These are phyloP conservation scores for Zygosaccharomyces bisporus DNA, from an alignment of 805 yeast species.

Conservation along the genomic window DNA sequence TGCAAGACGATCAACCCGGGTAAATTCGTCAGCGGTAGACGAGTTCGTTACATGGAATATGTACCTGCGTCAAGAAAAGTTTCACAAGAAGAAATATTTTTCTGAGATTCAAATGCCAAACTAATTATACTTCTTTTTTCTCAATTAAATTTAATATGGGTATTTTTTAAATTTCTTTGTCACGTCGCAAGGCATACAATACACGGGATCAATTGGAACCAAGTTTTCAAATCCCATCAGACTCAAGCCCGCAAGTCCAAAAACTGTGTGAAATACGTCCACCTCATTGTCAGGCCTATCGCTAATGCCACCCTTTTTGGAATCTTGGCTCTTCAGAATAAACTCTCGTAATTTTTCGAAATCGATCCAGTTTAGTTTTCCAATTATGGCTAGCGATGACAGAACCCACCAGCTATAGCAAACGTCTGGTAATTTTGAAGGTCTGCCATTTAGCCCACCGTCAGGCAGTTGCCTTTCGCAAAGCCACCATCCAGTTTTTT, in stretches of 20 bases:
- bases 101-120: slow-evolving; percentile 19
- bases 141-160: slow-evolving; percentile 28
- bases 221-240: slow-evolving; percentile 61
- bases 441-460: slow-evolving; percentile 96
- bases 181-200: slow-evolving; percentile 65
- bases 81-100: slow-evolving; percentile 45
- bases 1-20: slow-evolving; percentile 78
- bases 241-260: slow-evolving; percentile 86
- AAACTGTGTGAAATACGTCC: slow-evolving; percentile 89
- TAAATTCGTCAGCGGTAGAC: slow-evolving; percentile 44
- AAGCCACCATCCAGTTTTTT: slow-evolving; percentile 75
- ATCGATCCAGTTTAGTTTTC: slow-evolving; percentile 74
- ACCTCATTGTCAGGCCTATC: slow-evolving; percentile 89
- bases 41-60: slow-evolving; percentile 71
- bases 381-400: slow-evolving; percentile 66
- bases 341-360: slow-evolving; percentile 55
- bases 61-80: slow-evolving; percentile 54
- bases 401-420: slow-evolving; percentile 98
- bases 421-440: slow-evolving; percentile 94
- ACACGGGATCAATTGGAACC: slow-evolving; percentile 73
- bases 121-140: no score
- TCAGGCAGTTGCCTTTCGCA: slow-evolving; percentile 79
- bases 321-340: slow-evolving; percentile 75
- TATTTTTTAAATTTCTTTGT: slow-evolving; percentile 38
- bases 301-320: slow-evolving; percentile 78